Evolutionary conservation across 495 filamentous ascomycete genomes (phyloP).

Genomic region (Tetracladium setigerum): DNA sequence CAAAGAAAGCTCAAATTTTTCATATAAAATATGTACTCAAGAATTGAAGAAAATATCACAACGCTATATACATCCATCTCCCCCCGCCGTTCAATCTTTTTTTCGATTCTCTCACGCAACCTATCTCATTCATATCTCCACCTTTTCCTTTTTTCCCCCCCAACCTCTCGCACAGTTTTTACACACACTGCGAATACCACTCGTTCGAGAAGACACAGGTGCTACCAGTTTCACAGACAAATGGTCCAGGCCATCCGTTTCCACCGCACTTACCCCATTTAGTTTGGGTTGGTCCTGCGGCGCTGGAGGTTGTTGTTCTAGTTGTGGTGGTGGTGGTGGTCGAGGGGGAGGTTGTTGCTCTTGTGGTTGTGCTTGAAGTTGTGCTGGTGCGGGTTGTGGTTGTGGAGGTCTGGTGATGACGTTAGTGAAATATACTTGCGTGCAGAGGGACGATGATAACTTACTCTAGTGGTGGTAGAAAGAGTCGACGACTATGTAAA

Average conservation of each 20-base stretch:
- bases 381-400: constrained; percentile 11
- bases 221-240: constrained; percentile 3
- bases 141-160: too few species aligned
- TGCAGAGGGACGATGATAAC: background rate
- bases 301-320: background rate
- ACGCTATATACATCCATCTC: too few species aligned
- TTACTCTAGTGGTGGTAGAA: background rate
- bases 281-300: background rate
- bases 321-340: constrained; percentile 15
- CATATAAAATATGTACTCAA: too few species aligned
- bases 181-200: constrained; percentile 16
- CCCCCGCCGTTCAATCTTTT: too few species aligned
- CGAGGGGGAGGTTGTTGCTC: constrained; percentile 20
- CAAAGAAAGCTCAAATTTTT: too few species aligned
- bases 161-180: background rate
- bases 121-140: too few species aligned
- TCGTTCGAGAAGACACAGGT: constrained; percentile 11
- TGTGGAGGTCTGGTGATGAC: background rate
- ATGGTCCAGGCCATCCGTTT: constrained; percentile 9
- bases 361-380: constrained; percentile 18
- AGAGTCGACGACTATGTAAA: too few species aligned
- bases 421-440: constrained; percentile 10
- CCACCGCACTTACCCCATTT: constrained; percentile 10
- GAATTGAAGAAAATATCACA: background rate
- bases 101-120: too few species aligned